Conservation (phyloP, 2,329 filamentous ascomycete species). For the Pestalotiopsis sp. region DNA sequence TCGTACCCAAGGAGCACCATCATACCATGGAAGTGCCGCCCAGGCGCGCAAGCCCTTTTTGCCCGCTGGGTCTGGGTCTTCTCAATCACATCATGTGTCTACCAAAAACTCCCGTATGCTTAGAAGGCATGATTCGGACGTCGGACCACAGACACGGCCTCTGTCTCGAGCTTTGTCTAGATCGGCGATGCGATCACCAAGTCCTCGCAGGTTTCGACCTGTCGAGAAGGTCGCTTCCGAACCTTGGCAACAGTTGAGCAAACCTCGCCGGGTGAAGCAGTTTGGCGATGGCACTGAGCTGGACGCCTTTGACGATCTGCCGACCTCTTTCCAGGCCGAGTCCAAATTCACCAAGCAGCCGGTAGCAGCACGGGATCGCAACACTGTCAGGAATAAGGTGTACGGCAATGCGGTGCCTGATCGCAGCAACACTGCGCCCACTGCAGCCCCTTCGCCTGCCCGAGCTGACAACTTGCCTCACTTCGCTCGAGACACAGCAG, state of each 20-base stretch:
- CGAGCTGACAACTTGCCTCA: conserved; percentile 57
- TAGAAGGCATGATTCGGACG: conserved; percentile 82
- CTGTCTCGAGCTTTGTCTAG: conserved; percentile 61
- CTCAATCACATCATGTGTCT: conserved; percentile 77
- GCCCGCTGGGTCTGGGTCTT: conserved; percentile 72
- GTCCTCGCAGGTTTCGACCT: conserved; percentile 52
- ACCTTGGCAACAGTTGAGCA: conserved; percentile 70
- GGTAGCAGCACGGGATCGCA: conserved; percentile 68
- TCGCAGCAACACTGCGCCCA: conserved; percentile 54
- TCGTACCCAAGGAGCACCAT: conserved; percentile 49
- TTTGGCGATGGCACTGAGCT: conserved; percentile 94
- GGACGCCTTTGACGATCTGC: conserved; percentile 91
- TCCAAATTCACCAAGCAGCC: conserved; percentile 83
- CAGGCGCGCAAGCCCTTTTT: conserved; percentile 73
- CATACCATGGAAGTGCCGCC: conserved; percentile 54
- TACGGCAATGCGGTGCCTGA: conserved; percentile 59
- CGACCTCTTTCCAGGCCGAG: conserved; percentile 82
- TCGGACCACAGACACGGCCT: conserved; percentile 60
- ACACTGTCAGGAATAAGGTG: conserved; percentile 57
- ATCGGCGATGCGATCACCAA: conserved; percentile 61
- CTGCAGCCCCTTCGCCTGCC: conserved; percentile 60
- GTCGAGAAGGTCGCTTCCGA: conserved; percentile 43
- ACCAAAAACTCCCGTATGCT: conserved; percentile 72
- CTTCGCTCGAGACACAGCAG: conserved; percentile 67
- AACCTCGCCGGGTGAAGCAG: conserved; percentile 68